phyloP scores from a whole-genome alignment of 768 basidiomycete species.

The Dacryopinax spathularia region DNA sequence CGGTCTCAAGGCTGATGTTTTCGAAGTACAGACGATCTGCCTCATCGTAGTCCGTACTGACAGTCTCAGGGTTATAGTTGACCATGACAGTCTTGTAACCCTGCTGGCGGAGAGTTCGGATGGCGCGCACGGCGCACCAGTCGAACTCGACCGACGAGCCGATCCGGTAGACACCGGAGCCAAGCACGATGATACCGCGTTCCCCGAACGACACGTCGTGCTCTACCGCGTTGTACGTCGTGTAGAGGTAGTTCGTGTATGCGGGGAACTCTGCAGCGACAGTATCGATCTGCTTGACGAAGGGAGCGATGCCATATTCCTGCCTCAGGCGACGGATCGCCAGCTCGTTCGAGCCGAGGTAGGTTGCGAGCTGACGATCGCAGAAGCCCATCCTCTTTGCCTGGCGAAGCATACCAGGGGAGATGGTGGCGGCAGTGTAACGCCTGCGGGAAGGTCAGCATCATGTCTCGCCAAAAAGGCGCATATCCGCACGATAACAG shows the following conservation, averaged over 20 bases:
- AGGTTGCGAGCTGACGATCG: constrained; percentile 72
- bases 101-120: constrained; percentile 87
- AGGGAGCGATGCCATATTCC: constrained; percentile 68
- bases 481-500: constrained; percentile 54
- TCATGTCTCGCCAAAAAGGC: background rate
- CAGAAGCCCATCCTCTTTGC: constrained; percentile 95
- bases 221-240: constrained; percentile 91
- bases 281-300: constrained; percentile 98
- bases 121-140: constrained; percentile 97
- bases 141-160: constrained; percentile 99
- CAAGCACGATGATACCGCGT: constrained; percentile 89
- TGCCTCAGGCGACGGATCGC: constrained; percentile 82
- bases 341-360: constrained; percentile 80
- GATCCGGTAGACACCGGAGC: constrained; percentile 96
- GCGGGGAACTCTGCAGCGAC: constrained; percentile 98
- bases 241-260: constrained; percentile 97
- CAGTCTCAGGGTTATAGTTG: constrained; percentile 99
- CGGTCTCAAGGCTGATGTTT: constrained; percentile 91
- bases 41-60: constrained; percentile 97
- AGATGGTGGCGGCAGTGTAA: constrained; percentile 49
- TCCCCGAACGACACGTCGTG: constrained; percentile 85
- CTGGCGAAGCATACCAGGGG: constrained; percentile 48
- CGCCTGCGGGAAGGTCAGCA: constrained; percentile 29
- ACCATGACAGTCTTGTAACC: constrained; percentile 95
- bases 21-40: constrained; percentile 98